Base-by-base conservation (phyloP, 495 filamentous ascomycete genomes). In the Penicillium flavigenum region DNA sequence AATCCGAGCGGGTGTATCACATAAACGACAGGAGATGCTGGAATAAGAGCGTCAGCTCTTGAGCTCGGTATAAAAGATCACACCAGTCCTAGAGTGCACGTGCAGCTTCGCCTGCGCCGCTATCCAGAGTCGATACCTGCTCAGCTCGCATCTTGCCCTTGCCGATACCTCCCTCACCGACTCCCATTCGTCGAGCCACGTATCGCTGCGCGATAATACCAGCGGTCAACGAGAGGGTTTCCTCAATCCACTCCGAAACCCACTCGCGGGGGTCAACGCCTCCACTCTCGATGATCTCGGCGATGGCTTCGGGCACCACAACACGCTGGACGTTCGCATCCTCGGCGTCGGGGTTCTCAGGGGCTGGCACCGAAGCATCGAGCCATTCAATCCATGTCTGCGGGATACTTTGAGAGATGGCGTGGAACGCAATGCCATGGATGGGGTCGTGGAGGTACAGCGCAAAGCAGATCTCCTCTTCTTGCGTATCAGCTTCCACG, bases 201-300 rank as follows among this genome's bases (percentile, higher is more conserved):
- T 98, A 98, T 60, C 91, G 79, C 79, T 98, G 94, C n/a, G 94
- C 94, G 11, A 98, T 85, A 19, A 96, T 73, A 6, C 94, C 95
- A 1, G 92, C 82, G 5, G 85, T 83, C 51, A 97, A 72, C 41
- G 79, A 83, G n/a, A 98, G 80, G 0, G 86, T 75, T 71, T 98
- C 95, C 74, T 98, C 92, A 6, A 98, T 81, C 94, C 94, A 98
- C 70, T 98, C 95, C 0, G 92, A 86, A 36, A 96, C 89, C 94
- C 94, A 98, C 72, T 98, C 94, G 41, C 94, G 80, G 1, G 94
- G 94, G 69, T 98, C 94, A 3, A 97, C 88, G 34, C 92, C 94
- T 17, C 95, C 95, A 47, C 76, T 81, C 65, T 92, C 86, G 54
- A 98, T 83, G 59, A 98, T 95, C 69, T 94, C 88, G 1, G 81